These are phyloP conservation scores for Conoideocrella luteorostrata DNA, from an alignment of 2,329 filamentous ascomycete genomes.

Conservation along the genomic window DNA sequence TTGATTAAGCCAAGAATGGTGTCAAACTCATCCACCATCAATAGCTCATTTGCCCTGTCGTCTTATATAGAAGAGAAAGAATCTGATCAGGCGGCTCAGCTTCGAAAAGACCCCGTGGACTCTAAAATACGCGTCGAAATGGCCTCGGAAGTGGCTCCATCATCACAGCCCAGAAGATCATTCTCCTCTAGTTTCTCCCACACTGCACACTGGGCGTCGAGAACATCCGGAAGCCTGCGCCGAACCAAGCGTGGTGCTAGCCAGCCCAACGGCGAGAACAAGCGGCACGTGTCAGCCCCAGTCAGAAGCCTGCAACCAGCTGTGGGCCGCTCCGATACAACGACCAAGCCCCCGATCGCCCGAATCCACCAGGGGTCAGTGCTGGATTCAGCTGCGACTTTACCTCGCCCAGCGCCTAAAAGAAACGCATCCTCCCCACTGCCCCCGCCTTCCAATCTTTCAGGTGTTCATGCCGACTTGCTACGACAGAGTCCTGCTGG, in stretches of 20 bases:
- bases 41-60: conserved; percentile 16
- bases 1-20: conserved; percentile 32
- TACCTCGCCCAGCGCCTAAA: conserved; percentile 24
- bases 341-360: conserved; percentile 7
- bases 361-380: conserved; percentile 11
- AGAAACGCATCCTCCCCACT: conserved; percentile 50
- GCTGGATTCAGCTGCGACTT: conserved; percentile 13
- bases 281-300: conserved; percentile 50
- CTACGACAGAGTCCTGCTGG: conserved; percentile 39
- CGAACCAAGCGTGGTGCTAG: conserved; percentile 45
- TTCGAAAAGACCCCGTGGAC: conserved; percentile 11
- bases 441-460: conserved; percentile 43
- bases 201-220: conserved; percentile 49
- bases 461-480: conserved; percentile 49
- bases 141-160: conserved; percentile 25
- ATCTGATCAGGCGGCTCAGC: conserved; percentile 9
- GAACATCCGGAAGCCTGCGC: conserved; percentile 47
- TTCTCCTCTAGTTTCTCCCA: conserved; percentile 55
- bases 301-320: conserved; percentile 25
- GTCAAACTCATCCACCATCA: conserved; percentile 18
- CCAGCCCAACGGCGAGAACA: conserved; percentile 34
- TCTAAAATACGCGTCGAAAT: conserved; percentile 21
- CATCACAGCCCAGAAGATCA: conserved; percentile 44
- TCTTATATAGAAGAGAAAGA: conserved; percentile 18
- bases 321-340: conserved; percentile 17